Conservation (phyloP, 331 rosid genomes). For the Pyrus hybrid region DNA sequence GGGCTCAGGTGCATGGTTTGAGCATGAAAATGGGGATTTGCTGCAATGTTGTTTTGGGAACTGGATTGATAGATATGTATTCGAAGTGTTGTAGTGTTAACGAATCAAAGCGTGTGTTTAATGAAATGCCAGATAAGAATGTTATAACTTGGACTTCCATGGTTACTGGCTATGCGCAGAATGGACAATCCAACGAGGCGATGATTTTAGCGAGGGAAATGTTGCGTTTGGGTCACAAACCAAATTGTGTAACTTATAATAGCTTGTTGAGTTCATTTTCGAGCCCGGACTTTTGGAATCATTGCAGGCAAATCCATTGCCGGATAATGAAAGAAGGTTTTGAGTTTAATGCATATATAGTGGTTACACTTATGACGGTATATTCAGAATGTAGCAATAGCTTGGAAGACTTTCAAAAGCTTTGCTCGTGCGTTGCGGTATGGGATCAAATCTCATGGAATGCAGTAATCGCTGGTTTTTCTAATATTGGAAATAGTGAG, state of each 20-base stretch:
- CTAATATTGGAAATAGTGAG: conserved; percentile 30
- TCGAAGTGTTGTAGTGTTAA: conserved; percentile 24
- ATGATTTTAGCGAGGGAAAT: conserved; percentile 34
- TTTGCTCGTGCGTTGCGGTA: conserved; percentile 16
- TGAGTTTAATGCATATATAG: conserved; percentile 24
- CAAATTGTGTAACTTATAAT: conserved; percentile 35
- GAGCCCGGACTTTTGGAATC: conserved; percentile 12
- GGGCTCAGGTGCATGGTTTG: conserved; percentile 38
- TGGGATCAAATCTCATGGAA: conserved; percentile 39
- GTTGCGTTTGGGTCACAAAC: conserved; percentile 22
- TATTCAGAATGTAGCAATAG: conserved; percentile 34
- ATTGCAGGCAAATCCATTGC: conserved; percentile 40
- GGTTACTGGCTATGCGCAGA: conserved; percentile 29
- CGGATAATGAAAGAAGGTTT: conserved; percentile 33
- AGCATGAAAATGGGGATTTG: conserved; percentile 25
- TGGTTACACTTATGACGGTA: conserved; percentile 22
- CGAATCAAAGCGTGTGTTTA: conserved; percentile 30
- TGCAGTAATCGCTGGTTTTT: conserved; percentile 43
- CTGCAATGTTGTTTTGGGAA: conserved; percentile 29
- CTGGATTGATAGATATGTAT: conserved; percentile 36
- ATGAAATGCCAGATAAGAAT: conserved; percentile 30
- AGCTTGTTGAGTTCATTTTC: conserved; percentile 40
- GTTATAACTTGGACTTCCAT: conserved; percentile 47
- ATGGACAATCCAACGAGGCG: conserved; percentile 25
- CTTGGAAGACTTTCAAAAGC: conserved; percentile 31